These are phyloP conservation scores for Podaxis rugospora DNA, from an alignment of 768 basidiomycete genomes.

Conservation along the genomic window DNA sequence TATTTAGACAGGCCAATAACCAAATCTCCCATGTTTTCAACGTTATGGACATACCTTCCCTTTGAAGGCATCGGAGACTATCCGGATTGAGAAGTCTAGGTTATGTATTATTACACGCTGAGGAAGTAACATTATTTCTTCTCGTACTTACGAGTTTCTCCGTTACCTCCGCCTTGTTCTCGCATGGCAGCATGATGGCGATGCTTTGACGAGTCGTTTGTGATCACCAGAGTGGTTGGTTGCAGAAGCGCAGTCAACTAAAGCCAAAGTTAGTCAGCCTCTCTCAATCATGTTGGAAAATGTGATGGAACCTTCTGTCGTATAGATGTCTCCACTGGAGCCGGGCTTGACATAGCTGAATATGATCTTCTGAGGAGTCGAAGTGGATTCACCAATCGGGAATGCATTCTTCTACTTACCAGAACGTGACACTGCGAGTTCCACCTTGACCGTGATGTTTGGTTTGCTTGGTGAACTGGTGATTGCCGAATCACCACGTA, in stretches of 20 bases:
- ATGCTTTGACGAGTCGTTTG: constrained; percentile 83
- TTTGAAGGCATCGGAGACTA: constrained; percentile 68
- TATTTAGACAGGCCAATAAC: constrained; percentile 11
- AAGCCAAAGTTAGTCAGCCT: constrained; percentile 13
- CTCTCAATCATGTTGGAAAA: constrained; percentile 10
- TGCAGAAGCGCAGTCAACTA: constrained; percentile 61
- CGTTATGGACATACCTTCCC: constrained; percentile 53
- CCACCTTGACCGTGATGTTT: neutral
- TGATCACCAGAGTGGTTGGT: constrained; percentile 61
- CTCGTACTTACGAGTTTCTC: constrained; percentile 73
- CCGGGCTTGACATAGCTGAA: constrained; percentile 21
- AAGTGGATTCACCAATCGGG: constrained; percentile 11
- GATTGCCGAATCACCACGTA: neutral
- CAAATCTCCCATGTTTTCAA: constrained; percentile 1
- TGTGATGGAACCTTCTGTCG: constrained; percentile 44
- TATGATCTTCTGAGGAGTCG: constrained; percentile 5
- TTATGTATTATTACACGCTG: constrained; percentile 9
- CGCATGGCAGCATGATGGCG: constrained; percentile 83
- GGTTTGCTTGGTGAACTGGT: neutral
- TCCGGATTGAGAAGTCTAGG: constrained; percentile 71
- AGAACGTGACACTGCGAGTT: neutral
- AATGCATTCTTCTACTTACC: neutral
- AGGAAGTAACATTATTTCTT: neutral
- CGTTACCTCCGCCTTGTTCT: constrained; percentile 57
- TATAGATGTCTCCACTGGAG: constrained; percentile 58